These are phyloP conservation scores for Boletus barrowsii DNA, from an alignment of 768 basidiomycete genomes.

Conservation along the genomic window DNA sequence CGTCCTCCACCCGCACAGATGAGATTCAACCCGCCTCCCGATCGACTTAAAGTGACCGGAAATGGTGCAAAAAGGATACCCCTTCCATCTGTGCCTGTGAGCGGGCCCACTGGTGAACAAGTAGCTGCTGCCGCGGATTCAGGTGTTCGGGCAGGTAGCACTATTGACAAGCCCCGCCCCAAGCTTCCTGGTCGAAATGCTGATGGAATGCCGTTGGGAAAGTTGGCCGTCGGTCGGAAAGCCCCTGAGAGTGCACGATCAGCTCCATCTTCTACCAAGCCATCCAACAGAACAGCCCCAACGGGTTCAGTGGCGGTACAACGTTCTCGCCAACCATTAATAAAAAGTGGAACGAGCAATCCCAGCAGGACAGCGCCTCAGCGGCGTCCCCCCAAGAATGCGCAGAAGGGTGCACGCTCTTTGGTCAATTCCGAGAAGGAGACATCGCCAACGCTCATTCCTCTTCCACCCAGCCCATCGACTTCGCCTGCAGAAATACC, in stretches of 20 bases:
- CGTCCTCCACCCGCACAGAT: conserved; percentile 26
- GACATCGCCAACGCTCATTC: conserved; percentile 14
- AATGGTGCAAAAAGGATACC: conserved; percentile 34
- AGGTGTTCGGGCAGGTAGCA: neutral
- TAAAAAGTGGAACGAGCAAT: conserved; percentile 10
- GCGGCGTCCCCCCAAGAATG: conserved; percentile 5
- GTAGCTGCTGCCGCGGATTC: neutral
- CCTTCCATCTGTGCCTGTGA: conserved; percentile 19
- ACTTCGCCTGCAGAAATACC: conserved; percentile 18
- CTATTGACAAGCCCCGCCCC: conserved; percentile 2
- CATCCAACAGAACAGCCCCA: neutral
- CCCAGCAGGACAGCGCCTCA: neutral
- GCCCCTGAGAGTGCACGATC: conserved; percentile 2
- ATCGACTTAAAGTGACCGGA: conserved; percentile 26
- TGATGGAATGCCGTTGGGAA: conserved; percentile 3
- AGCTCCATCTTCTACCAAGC: conserved; percentile 9
- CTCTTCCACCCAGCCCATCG: conserved; percentile 22
- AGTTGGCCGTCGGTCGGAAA: conserved; percentile 7
- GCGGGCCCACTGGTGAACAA: conserved; percentile 1
- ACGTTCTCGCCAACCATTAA: conserved; percentile 9
- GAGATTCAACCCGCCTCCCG: conserved; percentile 15
- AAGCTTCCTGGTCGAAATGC: conserved; percentile 10
- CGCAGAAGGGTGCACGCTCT: conserved; percentile 12
- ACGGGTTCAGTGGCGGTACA: neutral
- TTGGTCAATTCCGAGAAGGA: conserved; percentile 12